A percentile compares a stretch with the other conserved stretches of the same genome.
Evolutionary conservation across 176 grass and related monocot species (phyloP).

Genomic region (Oryza nivara): DNA sequence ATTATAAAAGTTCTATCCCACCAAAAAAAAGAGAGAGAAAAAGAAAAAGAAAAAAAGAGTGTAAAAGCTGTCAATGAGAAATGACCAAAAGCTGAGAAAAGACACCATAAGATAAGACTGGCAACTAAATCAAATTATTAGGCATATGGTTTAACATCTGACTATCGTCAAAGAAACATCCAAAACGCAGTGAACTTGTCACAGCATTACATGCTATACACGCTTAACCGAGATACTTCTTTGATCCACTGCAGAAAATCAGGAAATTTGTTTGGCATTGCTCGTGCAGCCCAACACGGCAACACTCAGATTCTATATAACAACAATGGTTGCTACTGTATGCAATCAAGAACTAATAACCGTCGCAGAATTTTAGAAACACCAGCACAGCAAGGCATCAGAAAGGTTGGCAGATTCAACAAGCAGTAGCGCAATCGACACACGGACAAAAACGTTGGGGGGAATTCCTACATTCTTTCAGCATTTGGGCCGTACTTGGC

Average conservation of each 20-base stretch:
- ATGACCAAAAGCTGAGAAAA: conserved; percentile 2
- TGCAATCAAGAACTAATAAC: neutral
- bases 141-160: no score
- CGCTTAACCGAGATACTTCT: neutral
- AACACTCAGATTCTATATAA: neutral
- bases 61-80: neutral
- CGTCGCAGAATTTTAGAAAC: neutral
- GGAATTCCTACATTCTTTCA: conserved; percentile 77
- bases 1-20: no score
- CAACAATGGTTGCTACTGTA: neutral
- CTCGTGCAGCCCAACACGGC: neutral
- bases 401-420: neutral
- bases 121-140: neutral
- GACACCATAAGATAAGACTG: neutral
- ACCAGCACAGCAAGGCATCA: neutral
- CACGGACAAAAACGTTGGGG: neutral
- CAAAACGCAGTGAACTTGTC: neutral
- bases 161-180: neutral
- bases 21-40: neutral
- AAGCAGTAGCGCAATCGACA: neutral
- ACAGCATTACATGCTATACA: neutral
- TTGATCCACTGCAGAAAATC: neutral
- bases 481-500: conserved; percentile 87
- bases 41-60: neutral
- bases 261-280: neutral